Base-by-base conservation (phyloP, 352 stramenopile genomes). In the Pythium oligandrum region DNA sequence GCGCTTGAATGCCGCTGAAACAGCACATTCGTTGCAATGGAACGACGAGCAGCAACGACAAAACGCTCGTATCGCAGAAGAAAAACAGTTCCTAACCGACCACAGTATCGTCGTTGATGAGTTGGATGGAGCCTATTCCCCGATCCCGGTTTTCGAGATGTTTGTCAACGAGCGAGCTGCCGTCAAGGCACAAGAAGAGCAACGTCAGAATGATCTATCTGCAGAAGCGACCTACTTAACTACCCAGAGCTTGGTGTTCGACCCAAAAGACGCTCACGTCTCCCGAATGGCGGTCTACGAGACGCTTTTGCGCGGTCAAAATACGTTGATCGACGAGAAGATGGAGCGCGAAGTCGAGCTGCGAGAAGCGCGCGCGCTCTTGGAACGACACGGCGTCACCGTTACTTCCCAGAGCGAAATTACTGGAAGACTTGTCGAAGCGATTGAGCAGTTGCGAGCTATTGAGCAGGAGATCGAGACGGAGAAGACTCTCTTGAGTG, bases 241-340 rank as follows among this genome's bases (percentile, higher is more conserved):
- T 3, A 11, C 36, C 17, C 43, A 61, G 9, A 36, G 44, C 3
- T 39, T 73, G 8, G 35, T n/a, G 3, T 61, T 70, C 6, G 61
- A 73, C 30, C 33, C 32, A 5, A 39, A 5, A 0, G 30, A 57
- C 1, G 32, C 58, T 2, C 3, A 47, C 2, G 8, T n/a, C 1
- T 78, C 75, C 1, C 69, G 78, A 1, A n/a, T 75, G 35, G 46
- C 26, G 1, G 60, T 83, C 3, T 85, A 78, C 33, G 48, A 67
- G 43, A 70, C 60, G 36, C 71, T 88, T 30, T 54, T 88, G 2
- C 59, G 66, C 3, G 63, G 61, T 0, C 78, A 83, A 36, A 70
- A 68, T 42, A 53, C 61, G 6, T 50, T 86, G 35, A 80, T 83
- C 4, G 78, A 88, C 10, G 78, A 86, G 45, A 82, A 81, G 47